Evolutionary conservation across 202 grass and related monocot genomes (phyloP), one percentile per base, ranked within the genome.

Genomic region (Zizania palustris): DNA sequence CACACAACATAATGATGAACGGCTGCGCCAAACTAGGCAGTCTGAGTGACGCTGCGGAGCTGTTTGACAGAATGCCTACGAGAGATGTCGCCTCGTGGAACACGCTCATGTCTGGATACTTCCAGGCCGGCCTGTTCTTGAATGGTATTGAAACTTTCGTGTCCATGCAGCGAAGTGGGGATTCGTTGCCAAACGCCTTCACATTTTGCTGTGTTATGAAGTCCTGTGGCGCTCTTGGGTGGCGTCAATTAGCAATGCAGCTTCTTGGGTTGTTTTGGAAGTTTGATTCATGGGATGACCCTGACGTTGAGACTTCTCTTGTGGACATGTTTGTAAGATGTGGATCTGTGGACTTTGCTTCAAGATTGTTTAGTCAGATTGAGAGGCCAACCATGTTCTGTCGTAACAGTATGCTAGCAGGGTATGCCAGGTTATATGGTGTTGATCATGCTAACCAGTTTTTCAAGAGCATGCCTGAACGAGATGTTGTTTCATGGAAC

Each of bases 291-390:
- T 51, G 55, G 85, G 71, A 75, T 60, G 89, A 98, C 42, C 78
- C 65, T 41, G 73, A 94, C 21, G 87, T 88, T 44, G 48, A 18
- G 42, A 72, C 77, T 58, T 68, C 74, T 9, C 83, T 92, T 61
- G 85, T 98, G 10, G 95, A 90, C 84, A 90, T 98, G 91, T 88
- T 93, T 71, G 85, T 90, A 76, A 98, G 89, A 62, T 92, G 91
- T 59, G 85, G 87, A 34, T 54, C 57, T 41, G 59, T 88, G 12
- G 80, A 85, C 46, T 76, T 90, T 48, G 89, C 95, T 73, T 84
- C 89, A 11, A 74, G 81, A 60, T 67, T 81, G 71, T 98, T 94
- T 72, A 9, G 64, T 44, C 53, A 22, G 19, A 46, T 98, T 71
- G 11, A 81, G 77, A 88, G 35, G 38, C 95, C 91, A 0, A 82